A percentile compares a stretch with the other conserved stretches of the same genome.
phyloP scores from a whole-genome alignment of 2,329 filamentous ascomycete species.

The Pseudogymnoascus sp. region DNA sequence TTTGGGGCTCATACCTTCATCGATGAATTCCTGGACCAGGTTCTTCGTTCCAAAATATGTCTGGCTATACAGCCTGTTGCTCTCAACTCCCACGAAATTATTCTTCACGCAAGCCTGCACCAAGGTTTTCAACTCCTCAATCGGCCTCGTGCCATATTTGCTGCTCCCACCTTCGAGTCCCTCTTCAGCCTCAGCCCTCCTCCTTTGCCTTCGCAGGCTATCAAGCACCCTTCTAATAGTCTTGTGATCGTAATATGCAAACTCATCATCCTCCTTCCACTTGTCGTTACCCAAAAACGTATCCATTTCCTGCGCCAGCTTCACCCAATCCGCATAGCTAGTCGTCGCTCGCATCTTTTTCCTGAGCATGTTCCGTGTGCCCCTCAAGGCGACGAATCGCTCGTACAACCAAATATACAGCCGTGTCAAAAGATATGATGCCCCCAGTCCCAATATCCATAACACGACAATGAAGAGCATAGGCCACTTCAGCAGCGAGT shows the following conservation, averaged over 20 bases:
- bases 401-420: constrained; percentile 91
- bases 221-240: constrained; percentile 71
- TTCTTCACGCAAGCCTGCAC: constrained; percentile 92
- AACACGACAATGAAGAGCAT: constrained; percentile 70
- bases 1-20: constrained; percentile 55
- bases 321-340: constrained; percentile 77
- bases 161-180: constrained; percentile 30
- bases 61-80: constrained; percentile 88
- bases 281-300: constrained; percentile 68
- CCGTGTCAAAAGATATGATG: constrained; percentile 71
- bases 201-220: constrained; percentile 60
- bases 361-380: constrained; percentile 63
- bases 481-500: constrained; percentile 85
- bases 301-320: constrained; percentile 72
- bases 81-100: constrained; percentile 94
- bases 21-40: constrained; percentile 79
- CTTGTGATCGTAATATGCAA: constrained; percentile 78
- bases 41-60: constrained; percentile 98
- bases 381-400: constrained; percentile 83
- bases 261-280: constrained; percentile 73
- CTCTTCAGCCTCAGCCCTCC: constrained; percentile 48
- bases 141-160: constrained; percentile 39
- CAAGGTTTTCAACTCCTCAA: constrained; percentile 69
- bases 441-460: constrained; percentile 69
- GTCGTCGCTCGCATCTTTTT: constrained; percentile 61